A percentile compares a stretch with the other conserved stretches of the same genome.
Conservation (phyloP, 2,329 filamentous ascomycete genomes). For the Akanthomyces muscarius region DNA sequence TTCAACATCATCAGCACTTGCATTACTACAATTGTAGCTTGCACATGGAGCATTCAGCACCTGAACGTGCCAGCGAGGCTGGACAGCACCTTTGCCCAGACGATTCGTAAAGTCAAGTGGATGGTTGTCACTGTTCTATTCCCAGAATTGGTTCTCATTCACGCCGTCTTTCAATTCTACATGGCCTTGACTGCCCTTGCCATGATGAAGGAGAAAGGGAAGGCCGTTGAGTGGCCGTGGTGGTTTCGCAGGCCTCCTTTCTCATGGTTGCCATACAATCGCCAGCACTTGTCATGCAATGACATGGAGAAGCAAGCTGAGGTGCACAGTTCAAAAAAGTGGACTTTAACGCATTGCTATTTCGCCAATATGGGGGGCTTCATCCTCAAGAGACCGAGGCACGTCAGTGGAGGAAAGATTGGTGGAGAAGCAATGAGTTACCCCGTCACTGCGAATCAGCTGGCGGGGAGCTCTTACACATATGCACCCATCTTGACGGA, state of each 20-base stretch:
- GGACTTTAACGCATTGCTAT: neutral
- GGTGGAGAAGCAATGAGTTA: no score
- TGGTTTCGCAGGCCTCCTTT: neutral
- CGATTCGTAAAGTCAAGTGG: neutral
- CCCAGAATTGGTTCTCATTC: neutral
- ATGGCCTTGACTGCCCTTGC: neutral
- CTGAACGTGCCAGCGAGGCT: neutral
- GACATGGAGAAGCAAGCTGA: no score
- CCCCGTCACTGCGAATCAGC: neutral
- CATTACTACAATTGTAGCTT: no score
- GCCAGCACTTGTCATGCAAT: no score
- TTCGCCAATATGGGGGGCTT: slow-evolving; percentile 8
- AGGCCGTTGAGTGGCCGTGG: neutral
- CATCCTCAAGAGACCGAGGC: no score
- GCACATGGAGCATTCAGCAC: slow-evolving; percentile 5
- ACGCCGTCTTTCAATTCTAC: neutral
- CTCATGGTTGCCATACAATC: neutral
- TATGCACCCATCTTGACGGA: neutral
- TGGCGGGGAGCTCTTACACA: neutral
- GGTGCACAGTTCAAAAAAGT: neutral
- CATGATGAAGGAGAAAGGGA: neutral
- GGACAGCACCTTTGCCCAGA: neutral
- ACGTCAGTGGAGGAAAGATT: no score
- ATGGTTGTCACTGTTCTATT: slow-evolving; percentile 1
- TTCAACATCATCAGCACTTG: no score